Conservation (phyloP, 169 alveolate species). For the Eimeria praecox region DNA sequence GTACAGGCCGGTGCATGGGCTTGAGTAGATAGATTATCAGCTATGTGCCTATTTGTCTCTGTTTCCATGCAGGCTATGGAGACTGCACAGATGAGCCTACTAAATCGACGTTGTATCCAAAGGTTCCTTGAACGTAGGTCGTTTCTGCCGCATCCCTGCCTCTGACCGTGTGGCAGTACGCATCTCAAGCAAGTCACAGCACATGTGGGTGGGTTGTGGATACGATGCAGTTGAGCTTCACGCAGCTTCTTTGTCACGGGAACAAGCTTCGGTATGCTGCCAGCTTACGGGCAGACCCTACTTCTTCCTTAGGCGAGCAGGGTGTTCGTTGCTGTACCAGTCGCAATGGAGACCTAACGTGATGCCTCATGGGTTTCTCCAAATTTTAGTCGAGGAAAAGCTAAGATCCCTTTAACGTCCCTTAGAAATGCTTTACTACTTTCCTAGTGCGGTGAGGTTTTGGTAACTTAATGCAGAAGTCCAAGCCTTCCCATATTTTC, state of each 20-base stretch:
- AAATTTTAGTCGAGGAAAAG: neutral
- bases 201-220: neutral
- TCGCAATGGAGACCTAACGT: neutral
- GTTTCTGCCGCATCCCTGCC: neutral
- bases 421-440: neutral
- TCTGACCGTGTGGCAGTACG: neutral
- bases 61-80: conserved; percentile 71
- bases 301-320: neutral
- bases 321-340: neutral
- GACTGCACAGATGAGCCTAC: conserved; percentile 73
- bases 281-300: neutral
- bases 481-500: conserved; percentile 78
- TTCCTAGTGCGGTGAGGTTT: neutral
- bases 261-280: conserved; percentile 45
- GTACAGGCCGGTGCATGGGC: neutral
- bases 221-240: conserved; percentile 62
- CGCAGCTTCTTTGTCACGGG: conserved; percentile 60
- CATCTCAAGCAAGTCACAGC: neutral
- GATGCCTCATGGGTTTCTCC: neutral
- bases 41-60: neutral
- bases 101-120: conserved; percentile 38
- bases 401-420: neutral
- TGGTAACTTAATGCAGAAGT: conserved; percentile 56
- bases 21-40: neutral
- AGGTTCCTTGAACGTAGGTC: conserved; percentile 59